A percentile compares a stretch with the other conserved stretches of the same genome.
Evolutionary conservation across 768 basidiomycete genomes (phyloP).

Genomic region (Suillus decipiens): DNA sequence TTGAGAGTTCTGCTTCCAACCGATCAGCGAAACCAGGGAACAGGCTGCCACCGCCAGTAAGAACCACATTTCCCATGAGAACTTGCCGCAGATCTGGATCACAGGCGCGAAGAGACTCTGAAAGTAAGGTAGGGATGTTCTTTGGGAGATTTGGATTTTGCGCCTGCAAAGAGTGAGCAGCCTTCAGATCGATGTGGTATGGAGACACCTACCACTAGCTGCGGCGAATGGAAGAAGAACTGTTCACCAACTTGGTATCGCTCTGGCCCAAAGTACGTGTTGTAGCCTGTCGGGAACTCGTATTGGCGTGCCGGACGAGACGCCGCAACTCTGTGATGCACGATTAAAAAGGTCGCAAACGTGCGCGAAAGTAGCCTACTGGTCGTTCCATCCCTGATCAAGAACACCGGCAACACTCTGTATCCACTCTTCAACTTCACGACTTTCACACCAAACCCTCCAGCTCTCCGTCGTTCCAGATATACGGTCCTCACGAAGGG

Average conservation of each 20-base stretch:
- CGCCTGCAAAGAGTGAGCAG: constrained; percentile 32
- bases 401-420: constrained; percentile 86
- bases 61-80: constrained; percentile 89
- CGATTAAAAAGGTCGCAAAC: neutral
- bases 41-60: constrained; percentile 92
- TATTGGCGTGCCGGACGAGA: constrained; percentile 66
- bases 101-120: constrained; percentile 76
- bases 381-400: constrained; percentile 87
- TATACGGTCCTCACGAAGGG: constrained; percentile 74
- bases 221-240: constrained; percentile 75
- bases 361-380: constrained; percentile 46
- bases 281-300: constrained; percentile 96
- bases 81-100: constrained; percentile 92
- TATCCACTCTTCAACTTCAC: constrained; percentile 93
- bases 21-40: constrained; percentile 87
- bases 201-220: constrained; percentile 46
- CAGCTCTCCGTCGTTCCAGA: constrained; percentile 78
- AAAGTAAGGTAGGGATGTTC: constrained; percentile 74
- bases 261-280: constrained; percentile 77
- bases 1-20: constrained; percentile 70
- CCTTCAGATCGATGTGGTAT: constrained; percentile 6
- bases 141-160: constrained; percentile 72
- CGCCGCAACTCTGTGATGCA: constrained; percentile 51
- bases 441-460: constrained; percentile 74
- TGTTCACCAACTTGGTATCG: constrained; percentile 86